A percentile compares a stretch with the other conserved stretches of the same genome.
Evolutionary conservation across 257 asterid genomes (phyloP).

Genomic region (Thymus quinquecostatus): DNA sequence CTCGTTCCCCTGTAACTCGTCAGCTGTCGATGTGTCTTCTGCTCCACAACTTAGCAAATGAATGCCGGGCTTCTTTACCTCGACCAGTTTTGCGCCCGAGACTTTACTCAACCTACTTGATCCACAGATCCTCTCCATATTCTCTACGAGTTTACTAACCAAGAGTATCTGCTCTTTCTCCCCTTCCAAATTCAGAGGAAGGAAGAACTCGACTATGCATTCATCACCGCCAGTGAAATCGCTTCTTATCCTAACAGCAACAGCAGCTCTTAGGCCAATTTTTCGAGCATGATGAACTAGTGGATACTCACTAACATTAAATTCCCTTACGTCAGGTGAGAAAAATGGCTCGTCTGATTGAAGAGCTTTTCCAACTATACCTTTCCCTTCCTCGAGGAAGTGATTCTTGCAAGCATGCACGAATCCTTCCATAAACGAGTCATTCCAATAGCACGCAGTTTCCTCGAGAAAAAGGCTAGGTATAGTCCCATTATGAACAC

Average conservation of each 20-base stretch:
- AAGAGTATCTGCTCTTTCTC: conserved; percentile 56
- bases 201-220: conserved; percentile 74
- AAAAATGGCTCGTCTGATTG: conserved; percentile 66
- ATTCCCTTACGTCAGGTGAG: conserved; percentile 60
- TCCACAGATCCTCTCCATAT: conserved; percentile 59
- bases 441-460: conserved; percentile 54
- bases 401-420: conserved; percentile 63
- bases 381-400: conserved; percentile 75
- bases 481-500: not conserved
- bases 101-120: conserved; percentile 53
- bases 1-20: conserved; percentile 27
- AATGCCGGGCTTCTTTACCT: conserved; percentile 32
- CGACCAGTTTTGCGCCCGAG: conserved; percentile 45
- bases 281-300: conserved; percentile 87
- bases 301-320: conserved; percentile 69
- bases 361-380: conserved; percentile 76
- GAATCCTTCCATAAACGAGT: conserved; percentile 58
- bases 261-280: conserved; percentile 65
- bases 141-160: conserved; percentile 51
- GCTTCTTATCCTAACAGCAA: conserved; percentile 71
- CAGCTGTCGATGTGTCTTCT: conserved; percentile 25
- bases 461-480: conserved; percentile 50
- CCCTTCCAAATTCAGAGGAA: conserved; percentile 52
- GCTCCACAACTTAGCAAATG: conserved; percentile 26
- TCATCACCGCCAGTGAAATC: conserved; percentile 57